Conservation (phyloP, 1,139 yeast species). For the Candida pseudoviswanathii region DNA sequence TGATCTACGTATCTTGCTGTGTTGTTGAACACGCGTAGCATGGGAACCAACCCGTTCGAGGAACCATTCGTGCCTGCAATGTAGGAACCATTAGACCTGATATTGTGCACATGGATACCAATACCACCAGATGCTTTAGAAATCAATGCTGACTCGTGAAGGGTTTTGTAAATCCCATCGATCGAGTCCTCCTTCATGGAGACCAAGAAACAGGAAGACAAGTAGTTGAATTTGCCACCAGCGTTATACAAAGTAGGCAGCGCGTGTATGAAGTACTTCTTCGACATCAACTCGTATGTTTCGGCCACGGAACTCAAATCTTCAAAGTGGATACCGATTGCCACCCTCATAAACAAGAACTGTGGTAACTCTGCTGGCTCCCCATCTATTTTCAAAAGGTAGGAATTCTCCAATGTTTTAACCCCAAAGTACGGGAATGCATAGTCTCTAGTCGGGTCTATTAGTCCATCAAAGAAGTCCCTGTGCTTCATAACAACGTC, state of each 20-base stretch:
- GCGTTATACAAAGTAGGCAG: slow-evolving; percentile 59
- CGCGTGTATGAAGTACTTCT: slow-evolving; percentile 54
- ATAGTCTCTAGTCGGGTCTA: slow-evolving; percentile 41
- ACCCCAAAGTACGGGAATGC: slow-evolving; percentile 53
- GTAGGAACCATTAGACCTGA: slow-evolving; percentile 52
- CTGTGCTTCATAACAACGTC: slow-evolving; percentile 33
- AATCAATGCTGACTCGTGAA: slow-evolving; percentile 56
- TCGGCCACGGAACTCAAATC: slow-evolving; percentile 44
- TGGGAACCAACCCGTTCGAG: slow-evolving; percentile 59
- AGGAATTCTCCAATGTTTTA: slow-evolving; percentile 53
- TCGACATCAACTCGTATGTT: slow-evolving; percentile 55
- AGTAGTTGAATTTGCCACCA: slow-evolving; percentile 48
- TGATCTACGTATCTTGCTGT: slow-evolving; percentile 65
- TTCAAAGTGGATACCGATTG: slow-evolving; percentile 52
- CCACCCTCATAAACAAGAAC: slow-evolving; percentile 51
- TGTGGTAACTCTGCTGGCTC: slow-evolving; percentile 53
- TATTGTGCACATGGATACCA: slow-evolving; percentile 58
- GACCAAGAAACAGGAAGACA: slow-evolving; percentile 58
- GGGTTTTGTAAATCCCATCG: slow-evolving; percentile 58
- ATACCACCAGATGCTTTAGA: slow-evolving; percentile 64
- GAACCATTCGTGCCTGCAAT: slow-evolving; percentile 58
- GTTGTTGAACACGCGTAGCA: slow-evolving; percentile 60
- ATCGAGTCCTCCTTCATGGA: slow-evolving; percentile 63
- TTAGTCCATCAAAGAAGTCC: slow-evolving; percentile 37
- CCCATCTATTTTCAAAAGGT: slow-evolving; percentile 39